Evolutionary conservation across 176 grass and related monocot species (phyloP).

Genomic region (Lolium multiflorum): DNA sequence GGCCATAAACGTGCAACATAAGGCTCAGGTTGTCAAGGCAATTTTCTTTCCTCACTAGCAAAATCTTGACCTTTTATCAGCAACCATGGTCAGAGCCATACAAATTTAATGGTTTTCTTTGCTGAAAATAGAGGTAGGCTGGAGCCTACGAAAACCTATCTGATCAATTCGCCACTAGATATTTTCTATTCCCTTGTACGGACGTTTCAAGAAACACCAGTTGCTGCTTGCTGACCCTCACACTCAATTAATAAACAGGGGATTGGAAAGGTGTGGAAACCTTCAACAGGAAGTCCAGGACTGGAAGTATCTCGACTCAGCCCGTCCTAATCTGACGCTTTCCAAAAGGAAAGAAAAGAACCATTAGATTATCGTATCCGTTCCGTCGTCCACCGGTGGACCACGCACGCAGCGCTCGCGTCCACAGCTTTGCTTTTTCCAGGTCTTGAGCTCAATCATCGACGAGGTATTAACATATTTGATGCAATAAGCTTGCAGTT

Average conservation of each 20-base stretch:
- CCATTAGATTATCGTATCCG: constrained; percentile 15
- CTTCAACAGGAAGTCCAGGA: constrained; percentile 5
- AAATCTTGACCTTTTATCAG: no score
- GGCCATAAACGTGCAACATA: no score
- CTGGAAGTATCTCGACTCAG: constrained; percentile 33
- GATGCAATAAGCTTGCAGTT: no score
- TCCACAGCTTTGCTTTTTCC: not conserved
- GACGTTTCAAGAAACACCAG: constrained; percentile 32
- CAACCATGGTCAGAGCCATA: no score
- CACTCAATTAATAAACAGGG: not conserved
- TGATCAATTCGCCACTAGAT: not conserved
- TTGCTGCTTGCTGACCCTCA: not conserved
- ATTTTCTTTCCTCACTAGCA: no score
- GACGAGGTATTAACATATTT: no score
- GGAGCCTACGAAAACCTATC: no score
- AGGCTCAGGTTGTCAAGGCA: no score
- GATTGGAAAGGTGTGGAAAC: not conserved
- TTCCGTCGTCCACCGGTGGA: not conserved
- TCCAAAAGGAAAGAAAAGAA: constrained; percentile 7
- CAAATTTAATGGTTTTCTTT: no score
- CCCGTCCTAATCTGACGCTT: not conserved
- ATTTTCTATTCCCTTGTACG: constrained; percentile 20
- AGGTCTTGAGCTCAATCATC: not conserved
- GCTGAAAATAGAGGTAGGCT: no score
- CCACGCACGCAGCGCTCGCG: constrained; percentile 26